Base-by-base conservation (phyloP, 257 asterid genomes). In the Salvia hispanica region DNA sequence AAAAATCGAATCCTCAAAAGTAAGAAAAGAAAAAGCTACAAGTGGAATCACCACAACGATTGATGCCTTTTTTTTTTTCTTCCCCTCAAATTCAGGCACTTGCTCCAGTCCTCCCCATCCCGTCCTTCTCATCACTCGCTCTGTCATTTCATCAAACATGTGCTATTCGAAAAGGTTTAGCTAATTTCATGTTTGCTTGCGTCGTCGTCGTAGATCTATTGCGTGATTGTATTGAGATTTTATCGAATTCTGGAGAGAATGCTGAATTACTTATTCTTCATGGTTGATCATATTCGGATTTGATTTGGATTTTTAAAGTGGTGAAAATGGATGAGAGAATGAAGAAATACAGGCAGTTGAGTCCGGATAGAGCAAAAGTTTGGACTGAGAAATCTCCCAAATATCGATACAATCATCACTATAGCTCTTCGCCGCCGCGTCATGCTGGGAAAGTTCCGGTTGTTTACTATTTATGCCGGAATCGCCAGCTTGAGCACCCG, bases 401-500 rank as follows among this genome's bases (percentile, higher is more conserved):
- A 69, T 86, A 88, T 76, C 85, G 80, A 58, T 83, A 83, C 72
- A 70, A 55, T 42, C 73, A 73, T 21, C 64, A 58, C 5, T 64
- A 81, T 31, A 76, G 39, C 31, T 62, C 56, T n/a, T 40, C 66
- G 39, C 80, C 72, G 56, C 77, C 58, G 34, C 51, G 28, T 10
- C 64, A 50, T 14, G 58, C 72, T 65, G 70, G 81, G 2, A 84
- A 78, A 76, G 95, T 85, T 14, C 80, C 90, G 7, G 95, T 94
- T 25, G 87, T 94, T 51, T 94, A 94, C 79, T 94, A 94, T 64
- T 84, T 94, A 2, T 88, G 93, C 57, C 76, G 93, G 72, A 91
- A 91, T 78, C 80, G 95, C 39, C 97, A 87, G 65, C 90, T 94
- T n/a, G 96, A 91, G 78, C 99, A 94, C 72, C 99, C 99, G 28